These are phyloP conservation scores for Omphalotus olearius DNA, from an alignment of 1,284 basidiomycete species.

Conservation along the genomic window DNA sequence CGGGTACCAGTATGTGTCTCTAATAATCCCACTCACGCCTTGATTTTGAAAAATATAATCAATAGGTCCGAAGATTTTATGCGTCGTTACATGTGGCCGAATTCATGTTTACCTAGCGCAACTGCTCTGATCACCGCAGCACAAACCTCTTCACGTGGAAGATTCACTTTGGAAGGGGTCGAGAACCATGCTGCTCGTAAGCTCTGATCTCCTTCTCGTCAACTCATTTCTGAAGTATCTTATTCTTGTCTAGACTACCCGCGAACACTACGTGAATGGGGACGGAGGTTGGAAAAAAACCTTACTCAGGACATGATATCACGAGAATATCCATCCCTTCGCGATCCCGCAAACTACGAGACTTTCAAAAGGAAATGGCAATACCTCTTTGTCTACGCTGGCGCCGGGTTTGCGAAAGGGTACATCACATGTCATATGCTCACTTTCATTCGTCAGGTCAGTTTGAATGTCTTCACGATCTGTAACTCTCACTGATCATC, in stretches of 20 bases:
- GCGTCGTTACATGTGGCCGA: conserved; percentile 91
- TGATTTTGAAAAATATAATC: conserved; percentile 2
- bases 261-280: conserved; percentile 88
- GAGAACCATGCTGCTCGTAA: conserved; percentile 82
- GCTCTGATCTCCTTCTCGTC: conserved; percentile 19
- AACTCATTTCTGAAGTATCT: background rate
- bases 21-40: background rate
- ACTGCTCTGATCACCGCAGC: conserved; percentile 68
- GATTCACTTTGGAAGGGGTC: conserved; percentile 81
- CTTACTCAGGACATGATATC: conserved; percentile 52
- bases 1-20: conserved; percentile 54
- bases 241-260: conserved; percentile 61
- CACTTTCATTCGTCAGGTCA: conserved; percentile 54
- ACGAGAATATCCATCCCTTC: conserved; percentile 53
- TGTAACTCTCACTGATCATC: conserved; percentile 6
- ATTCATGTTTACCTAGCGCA: conserved; percentile 82
- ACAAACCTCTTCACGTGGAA: conserved; percentile 59
- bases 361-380: conserved; percentile 74
- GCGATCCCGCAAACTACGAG: conserved; percentile 49
- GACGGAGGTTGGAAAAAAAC: conserved; percentile 64
- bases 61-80: conserved; percentile 81
- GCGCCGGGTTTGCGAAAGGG: conserved; percentile 68
- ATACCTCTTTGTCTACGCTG: conserved; percentile 75
- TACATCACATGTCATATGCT: conserved; percentile 79
- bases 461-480: conserved; percentile 20